Evolutionary conservation across 768 basidiomycete species (phyloP).

Genomic region (Gymnopilus junonius): DNA sequence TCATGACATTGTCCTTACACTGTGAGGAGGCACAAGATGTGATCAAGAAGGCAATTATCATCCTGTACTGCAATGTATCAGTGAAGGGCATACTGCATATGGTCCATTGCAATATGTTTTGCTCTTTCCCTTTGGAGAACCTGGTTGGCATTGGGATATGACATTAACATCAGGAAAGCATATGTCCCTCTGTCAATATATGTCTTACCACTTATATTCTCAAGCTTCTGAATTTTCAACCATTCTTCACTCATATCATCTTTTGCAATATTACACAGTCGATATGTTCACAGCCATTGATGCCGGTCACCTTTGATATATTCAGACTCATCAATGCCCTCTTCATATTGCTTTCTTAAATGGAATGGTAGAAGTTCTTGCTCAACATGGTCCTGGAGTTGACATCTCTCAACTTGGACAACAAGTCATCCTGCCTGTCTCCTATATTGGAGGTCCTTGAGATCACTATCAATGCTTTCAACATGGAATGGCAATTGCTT

Average conservation of each 20-base stretch:
- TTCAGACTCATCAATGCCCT: slow-evolving; percentile 32
- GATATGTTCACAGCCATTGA: slow-evolving; percentile 44
- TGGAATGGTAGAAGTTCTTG: slow-evolving; percentile 31
- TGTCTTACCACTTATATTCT: not conserved
- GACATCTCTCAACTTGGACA: slow-evolving; percentile 32
- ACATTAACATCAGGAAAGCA: not conserved
- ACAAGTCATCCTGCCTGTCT: slow-evolving; percentile 36
- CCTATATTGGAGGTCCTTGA: slow-evolving; percentile 31
- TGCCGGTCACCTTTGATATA: slow-evolving; percentile 34
- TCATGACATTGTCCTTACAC: not conserved
- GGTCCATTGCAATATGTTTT: not conserved
- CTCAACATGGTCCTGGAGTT: slow-evolving; percentile 20
- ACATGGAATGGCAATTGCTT: slow-evolving; percentile 46
- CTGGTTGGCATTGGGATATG: not conserved
- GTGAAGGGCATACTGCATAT: slow-evolving; percentile 20
- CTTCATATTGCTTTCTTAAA: slow-evolving; percentile 37
- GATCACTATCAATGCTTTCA: slow-evolving; percentile 46
- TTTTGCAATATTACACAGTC: slow-evolving; percentile 43
- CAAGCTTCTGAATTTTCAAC: slow-evolving; percentile 2
- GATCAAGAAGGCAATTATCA: not conserved
- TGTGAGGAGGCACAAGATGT: not conserved
- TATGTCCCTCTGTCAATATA: too few relatives aligned
- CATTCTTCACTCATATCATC: slow-evolving; percentile 7
- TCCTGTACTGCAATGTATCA: slow-evolving; percentile 15
- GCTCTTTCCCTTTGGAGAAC: not conserved